Percentiles rank a stretch among this genome's conserved stretches.
Conservation (phyloP, 768 basidiomycete species). For the Epithele typhae region DNA sequence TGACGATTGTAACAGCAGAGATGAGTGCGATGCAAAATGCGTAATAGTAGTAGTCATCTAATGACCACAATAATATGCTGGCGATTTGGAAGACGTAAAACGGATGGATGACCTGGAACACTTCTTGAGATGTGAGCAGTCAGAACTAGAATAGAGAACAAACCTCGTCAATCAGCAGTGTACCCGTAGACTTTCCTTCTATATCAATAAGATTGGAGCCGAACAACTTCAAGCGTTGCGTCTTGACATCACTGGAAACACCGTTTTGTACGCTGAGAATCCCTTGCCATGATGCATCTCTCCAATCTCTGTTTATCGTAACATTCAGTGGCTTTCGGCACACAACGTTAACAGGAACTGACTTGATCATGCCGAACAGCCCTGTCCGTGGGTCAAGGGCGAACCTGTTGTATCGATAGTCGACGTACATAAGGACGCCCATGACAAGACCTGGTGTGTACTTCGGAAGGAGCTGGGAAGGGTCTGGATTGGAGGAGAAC, state of each 20-base stretch:
- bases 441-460: slow-evolving; percentile 3
- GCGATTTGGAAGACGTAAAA: slow-evolving; percentile 99
- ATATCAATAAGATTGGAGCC: slow-evolving; percentile 88
- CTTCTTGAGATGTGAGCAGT: no score
- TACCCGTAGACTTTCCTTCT: slow-evolving; percentile 73
- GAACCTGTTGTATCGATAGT: slow-evolving; percentile 92
- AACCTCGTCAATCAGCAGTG: slow-evolving; percentile 88
- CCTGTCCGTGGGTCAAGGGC: slow-evolving; percentile 82
- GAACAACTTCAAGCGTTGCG: slow-evolving; percentile 72
- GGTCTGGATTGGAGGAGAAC: slow-evolving; percentile 43
- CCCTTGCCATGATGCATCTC: slow-evolving; percentile 71
- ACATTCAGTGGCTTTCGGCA: background rate
- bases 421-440: slow-evolving; percentile 55
- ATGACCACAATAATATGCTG: slow-evolving; percentile 88
- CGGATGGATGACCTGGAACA: slow-evolving; percentile 81
- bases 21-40: slow-evolving; percentile 96
- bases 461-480: slow-evolving; percentile 10
- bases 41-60: slow-evolving; percentile 97
- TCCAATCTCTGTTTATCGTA: slow-evolving; percentile 68
- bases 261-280: slow-evolving; percentile 62
- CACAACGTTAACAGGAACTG: slow-evolving; percentile 15
- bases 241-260: slow-evolving; percentile 45
- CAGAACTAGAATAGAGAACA: background rate
- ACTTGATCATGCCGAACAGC: slow-evolving; percentile 80
- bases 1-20: slow-evolving; percentile 74